Percentiles rank a stretch among this genome's conserved stretches.
These are phyloP conservation scores for Furcasterigmium sp. DNA, from an alignment of 2,329 filamentous ascomycete species.

Conservation along the genomic window DNA sequence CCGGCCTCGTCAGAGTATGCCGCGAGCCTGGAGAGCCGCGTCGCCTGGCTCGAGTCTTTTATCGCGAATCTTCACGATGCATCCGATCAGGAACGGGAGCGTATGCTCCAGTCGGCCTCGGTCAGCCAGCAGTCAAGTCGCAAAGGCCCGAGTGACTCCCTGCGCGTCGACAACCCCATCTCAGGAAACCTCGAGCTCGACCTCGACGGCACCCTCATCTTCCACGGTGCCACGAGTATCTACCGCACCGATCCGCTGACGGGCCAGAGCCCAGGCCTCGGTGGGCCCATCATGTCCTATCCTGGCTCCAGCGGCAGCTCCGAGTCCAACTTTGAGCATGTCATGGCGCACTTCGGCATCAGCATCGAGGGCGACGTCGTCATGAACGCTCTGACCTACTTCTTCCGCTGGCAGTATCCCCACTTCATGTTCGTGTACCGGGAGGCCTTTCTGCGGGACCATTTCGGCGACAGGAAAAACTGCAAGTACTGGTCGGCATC, in stretches of 20 bases:
- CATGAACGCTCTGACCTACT: slow-evolving; percentile 12
- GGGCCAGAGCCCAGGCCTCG: neutral
- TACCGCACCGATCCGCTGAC: slow-evolving; percentile 11
- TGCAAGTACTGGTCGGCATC: slow-evolving; percentile 21
- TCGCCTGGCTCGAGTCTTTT: slow-evolving; percentile 12
- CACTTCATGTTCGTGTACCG: slow-evolving; percentile 25
- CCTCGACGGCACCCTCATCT: slow-evolving; percentile 6
- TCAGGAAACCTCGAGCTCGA: slow-evolving; percentile 5
- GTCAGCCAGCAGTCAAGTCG: neutral
- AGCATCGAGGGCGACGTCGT: slow-evolving; percentile 15
- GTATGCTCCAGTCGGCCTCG: slow-evolving; percentile 9
- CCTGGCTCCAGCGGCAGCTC: slow-evolving; percentile 5
- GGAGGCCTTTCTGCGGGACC: slow-evolving; percentile 16
- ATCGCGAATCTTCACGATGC: slow-evolving; percentile 7
- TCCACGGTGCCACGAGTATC: slow-evolving; percentile 18
- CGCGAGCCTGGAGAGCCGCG: slow-evolving; percentile 7
- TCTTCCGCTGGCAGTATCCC: slow-evolving; percentile 23
- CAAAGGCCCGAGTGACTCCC: neutral
- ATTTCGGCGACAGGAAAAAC: slow-evolving; percentile 10
- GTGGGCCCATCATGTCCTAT: neutral
- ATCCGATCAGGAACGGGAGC: slow-evolving; percentile 3
- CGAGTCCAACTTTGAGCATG: slow-evolving; percentile 11
- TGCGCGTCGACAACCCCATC: neutral
- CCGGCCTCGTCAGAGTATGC: slow-evolving; percentile 11
- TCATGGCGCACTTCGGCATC: slow-evolving; percentile 17